Conservation (phyloP, 495 filamentous ascomycete species). For the Aspergillus panamensis region DNA sequence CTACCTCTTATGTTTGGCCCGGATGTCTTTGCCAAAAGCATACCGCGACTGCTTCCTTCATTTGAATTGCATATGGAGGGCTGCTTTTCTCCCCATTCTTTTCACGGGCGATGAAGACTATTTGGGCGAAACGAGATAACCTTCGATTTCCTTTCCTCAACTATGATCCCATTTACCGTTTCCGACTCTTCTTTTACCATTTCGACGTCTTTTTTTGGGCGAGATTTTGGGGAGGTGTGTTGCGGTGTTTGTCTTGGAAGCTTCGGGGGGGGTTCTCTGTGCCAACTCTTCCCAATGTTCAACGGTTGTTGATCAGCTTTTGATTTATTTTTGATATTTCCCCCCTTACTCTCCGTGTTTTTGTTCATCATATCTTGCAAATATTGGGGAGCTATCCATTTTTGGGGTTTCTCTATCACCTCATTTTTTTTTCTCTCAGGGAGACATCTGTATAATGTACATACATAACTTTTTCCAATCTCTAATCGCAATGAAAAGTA, state of each 20-base stretch:
- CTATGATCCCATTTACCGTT: neutral
- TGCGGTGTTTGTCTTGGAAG: slow-evolving; percentile 9
- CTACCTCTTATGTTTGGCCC: slow-evolving; percentile 3
- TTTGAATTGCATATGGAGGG: neutral
- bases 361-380: slow-evolving; percentile 22
- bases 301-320: neutral
- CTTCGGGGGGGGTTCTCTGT: slow-evolving; percentile 2
- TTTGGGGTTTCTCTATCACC: slow-evolving; percentile 23
- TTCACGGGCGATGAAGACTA: neutral
- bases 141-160: neutral
- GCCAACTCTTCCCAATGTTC: slow-evolving; percentile 5
- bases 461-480: slow-evolving; percentile 16
- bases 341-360: slow-evolving; percentile 15
- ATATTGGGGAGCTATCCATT: slow-evolving; percentile 8
- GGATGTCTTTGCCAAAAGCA: neutral
- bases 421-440: slow-evolving; percentile 17
- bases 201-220: slow-evolving; percentile 4
- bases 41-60: neutral
- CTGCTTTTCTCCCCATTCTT: neutral
- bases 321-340: slow-evolving; percentile 21
- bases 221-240: slow-evolving; percentile 4
- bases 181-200: neutral
- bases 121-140: neutral
- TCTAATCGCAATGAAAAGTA: slow-evolving; percentile 23
- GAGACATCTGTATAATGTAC: slow-evolving; percentile 29